phyloP scores from a whole-genome alignment of 2,329 filamentous ascomycete genomes.

The Clonostachys sp. region DNA sequence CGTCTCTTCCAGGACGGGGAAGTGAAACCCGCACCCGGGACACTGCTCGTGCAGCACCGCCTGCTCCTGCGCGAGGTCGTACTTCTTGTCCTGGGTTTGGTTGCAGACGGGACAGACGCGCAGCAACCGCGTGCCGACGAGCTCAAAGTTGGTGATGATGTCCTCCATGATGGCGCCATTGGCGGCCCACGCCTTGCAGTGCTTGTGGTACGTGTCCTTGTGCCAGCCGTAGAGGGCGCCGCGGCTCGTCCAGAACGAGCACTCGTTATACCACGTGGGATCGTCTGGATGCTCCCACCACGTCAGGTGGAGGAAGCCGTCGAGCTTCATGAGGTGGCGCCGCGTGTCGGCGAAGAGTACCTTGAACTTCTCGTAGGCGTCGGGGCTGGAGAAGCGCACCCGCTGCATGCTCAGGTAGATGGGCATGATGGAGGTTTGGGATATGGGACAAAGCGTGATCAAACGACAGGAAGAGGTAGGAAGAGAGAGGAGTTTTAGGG shows the following conservation, averaged over 20 bases:
- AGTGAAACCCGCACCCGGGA: conserved; percentile 9
- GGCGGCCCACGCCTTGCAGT: conserved; percentile 7
- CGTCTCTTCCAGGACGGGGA: conserved; percentile 6
- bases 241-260: conserved; percentile 9
- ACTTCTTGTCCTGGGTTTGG: conserved; percentile 8
- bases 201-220: conserved; percentile 9
- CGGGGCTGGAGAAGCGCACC: conserved; percentile 7
- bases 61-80: conserved; percentile 9
- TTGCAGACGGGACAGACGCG: conserved; percentile 8
- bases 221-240: conserved; percentile 8
- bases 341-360: conserved; percentile 8
- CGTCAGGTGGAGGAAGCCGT: conserved; percentile 4
- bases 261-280: conserved; percentile 8
- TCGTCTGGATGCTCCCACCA: conserved; percentile 8
- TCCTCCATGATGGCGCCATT: conserved; percentile 12
- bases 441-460: too few relatives aligned
- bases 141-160: conserved; percentile 11
- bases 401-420: conserved; percentile 6
- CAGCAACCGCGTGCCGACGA: conserved; percentile 6
- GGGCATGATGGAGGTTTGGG: background rate
- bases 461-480: too few relatives aligned
- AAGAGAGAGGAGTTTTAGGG: too few relatives aligned
- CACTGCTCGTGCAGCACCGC: conserved; percentile 7
- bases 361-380: conserved; percentile 7
- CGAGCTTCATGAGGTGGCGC: conserved; percentile 6